Conservation (phyloP, 1,284 basidiomycete genomes). For the Xerocomus amazonicus region DNA sequence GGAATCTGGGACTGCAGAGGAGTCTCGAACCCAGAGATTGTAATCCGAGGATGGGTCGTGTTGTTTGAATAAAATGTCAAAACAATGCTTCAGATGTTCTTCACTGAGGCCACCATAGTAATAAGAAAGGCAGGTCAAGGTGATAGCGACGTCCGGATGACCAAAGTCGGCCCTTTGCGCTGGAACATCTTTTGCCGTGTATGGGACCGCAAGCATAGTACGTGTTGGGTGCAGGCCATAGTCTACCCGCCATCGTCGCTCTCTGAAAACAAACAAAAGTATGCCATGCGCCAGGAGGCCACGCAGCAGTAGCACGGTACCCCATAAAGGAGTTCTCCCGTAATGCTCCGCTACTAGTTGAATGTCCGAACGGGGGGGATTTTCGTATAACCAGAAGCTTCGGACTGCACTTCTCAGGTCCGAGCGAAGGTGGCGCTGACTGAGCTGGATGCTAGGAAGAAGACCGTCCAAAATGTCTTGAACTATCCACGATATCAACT, state of each 20-base stretch:
- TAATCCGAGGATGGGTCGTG: conserved; percentile 44
- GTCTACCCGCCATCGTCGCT: conserved; percentile 50
- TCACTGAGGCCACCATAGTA: conserved; percentile 44
- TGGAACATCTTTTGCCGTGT: conserved; percentile 49
- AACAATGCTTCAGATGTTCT: conserved; percentile 36
- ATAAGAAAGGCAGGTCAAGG: conserved; percentile 46
- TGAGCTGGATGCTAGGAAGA: conserved; percentile 10
- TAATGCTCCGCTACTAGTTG: conserved; percentile 13
- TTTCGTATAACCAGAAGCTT: conserved; percentile 20
- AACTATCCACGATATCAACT: conserved; percentile 24
- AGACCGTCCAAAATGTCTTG: conserved; percentile 32
- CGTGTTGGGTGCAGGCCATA: conserved; percentile 44
- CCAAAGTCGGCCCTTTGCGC: conserved; percentile 47
- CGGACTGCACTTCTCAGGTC: conserved; percentile 15
- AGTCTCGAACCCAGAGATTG: conserved; percentile 36
- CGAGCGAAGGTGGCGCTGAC: conserved; percentile 12
- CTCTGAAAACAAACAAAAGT: conserved; percentile 38
- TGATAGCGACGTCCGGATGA: conserved; percentile 47
- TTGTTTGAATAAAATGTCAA: conserved; percentile 34
- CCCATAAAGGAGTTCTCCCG: conserved; percentile 24
- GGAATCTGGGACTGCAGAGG: conserved; percentile 21
- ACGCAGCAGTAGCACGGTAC: conserved; percentile 37
- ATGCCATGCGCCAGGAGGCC: conserved; percentile 43
- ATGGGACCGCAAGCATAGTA: conserved; percentile 47
- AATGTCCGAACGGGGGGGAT: conserved; percentile 17